Base-by-base conservation (phyloP, 225 moss, liverwort and hornwort species). In the Climacium dendroides region DNA sequence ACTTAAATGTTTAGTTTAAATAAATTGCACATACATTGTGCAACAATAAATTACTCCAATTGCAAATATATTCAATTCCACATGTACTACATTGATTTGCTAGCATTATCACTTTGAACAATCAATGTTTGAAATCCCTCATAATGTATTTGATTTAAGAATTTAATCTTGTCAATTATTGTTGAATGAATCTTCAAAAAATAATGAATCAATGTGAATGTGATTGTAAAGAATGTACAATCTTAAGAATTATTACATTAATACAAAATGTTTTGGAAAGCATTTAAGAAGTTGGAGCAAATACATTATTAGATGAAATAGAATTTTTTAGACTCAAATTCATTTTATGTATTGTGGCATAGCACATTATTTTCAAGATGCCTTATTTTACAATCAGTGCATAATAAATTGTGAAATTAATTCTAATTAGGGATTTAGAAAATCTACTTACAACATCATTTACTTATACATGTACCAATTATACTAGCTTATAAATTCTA, bases 401-500 rank as follows among this genome's bases (percentile, higher is more conserved):
- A 45, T 23, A 32, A 11, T 23, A 55, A 50, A 41, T 65, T 41
- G 6, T 13, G 1, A 19, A 54, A 41, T 16, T 4, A 41, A 53
- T 53, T 53, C 4, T 41, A 63, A 39, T 39, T 52, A 20, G 4
- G 1, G n/a, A 8, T 52, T 11, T 10, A 3, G 1, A 65, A 64
- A 53, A 9, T 13, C 7, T 16, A 34, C 3, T 52, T 32, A 41
- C 3, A 85, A 9, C 1, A 41, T 55, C 17, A 54, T 32, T n/a
- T n/a, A n/a, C n/a, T n/a, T n/a, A n/a, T 66, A 24, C 9, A 25
- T 55, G 0, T 66, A 57, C 1, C 0, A 1, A 25, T 35, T 41
- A 35, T 8, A 0, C 12, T 55, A 41, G 2, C 5, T 53, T 9
- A 52, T 5, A 15, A 29, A 52, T 29, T 76, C 2, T 23, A 3